Evolutionary conservation across 441 rosid genomes (phyloP).

Genomic region (Syzygium syzygioides): DNA sequence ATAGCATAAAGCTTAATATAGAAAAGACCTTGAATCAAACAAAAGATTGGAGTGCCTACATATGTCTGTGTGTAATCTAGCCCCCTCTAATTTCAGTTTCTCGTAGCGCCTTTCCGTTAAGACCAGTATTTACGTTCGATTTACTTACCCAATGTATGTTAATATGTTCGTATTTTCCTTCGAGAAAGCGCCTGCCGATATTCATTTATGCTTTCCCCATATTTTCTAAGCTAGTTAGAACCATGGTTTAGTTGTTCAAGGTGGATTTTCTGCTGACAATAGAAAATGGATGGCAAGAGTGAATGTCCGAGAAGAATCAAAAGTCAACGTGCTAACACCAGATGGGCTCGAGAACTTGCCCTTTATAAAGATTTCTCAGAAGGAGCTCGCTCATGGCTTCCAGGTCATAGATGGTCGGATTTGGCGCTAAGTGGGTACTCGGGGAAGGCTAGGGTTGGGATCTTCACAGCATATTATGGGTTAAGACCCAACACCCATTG

Average conservation of each 20-base stretch:
- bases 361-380: not conserved
- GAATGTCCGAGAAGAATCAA: not conserved
- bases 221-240: not conserved
- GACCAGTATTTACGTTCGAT: not conserved
- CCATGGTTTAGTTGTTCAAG: not conserved
- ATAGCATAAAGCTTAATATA: no score
- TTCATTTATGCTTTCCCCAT: not conserved
- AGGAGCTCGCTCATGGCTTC: not conserved
- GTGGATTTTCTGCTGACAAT: not conserved
- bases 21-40: not conserved
- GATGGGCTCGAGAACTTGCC: not conserved
- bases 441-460: not conserved
- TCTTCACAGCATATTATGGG: not conserved
- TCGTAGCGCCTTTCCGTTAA: accelerated
- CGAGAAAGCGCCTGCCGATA: no score
- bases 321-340: not conserved
- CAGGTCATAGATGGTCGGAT: not conserved
- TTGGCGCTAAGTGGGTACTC: not conserved
- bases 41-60: not conserved
- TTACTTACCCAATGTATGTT: not conserved
- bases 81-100: accelerated
- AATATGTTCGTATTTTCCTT: not conserved
- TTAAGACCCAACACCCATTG: not conserved
- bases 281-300: not conserved
- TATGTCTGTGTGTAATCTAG: not conserved